Evolutionary conservation across 176 grass and related monocot species (phyloP), one percentile per base, ranked within the genome.

Genomic region (Dendrocalamus sinicus): DNA sequence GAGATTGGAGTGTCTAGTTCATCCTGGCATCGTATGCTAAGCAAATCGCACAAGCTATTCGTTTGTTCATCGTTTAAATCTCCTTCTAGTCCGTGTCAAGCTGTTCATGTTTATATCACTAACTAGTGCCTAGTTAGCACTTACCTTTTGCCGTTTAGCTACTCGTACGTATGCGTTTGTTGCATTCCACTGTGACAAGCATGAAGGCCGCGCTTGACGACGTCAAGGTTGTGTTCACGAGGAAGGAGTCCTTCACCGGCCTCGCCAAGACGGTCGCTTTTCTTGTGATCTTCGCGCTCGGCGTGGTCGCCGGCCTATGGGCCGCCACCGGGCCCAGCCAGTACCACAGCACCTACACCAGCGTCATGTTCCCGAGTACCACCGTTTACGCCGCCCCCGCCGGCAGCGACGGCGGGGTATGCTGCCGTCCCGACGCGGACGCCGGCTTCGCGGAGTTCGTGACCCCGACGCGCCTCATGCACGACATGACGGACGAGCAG

Each of bases 401-500:
- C 45, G 28, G 81, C 66, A 39, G 65, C 4, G 52, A 74, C 47
- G 53, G 20, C 15, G 0, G 20, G 5, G 20, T 45, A 43, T 63
- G 84, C 76, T 63, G 84, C 84, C 66, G 75, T 13, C 76, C 62
- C n/a, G 69, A 75, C 69, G 13, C 5, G 58, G 9, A 13, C 37
- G 54, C 65, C 24, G 71, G 32, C 28, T 83, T 98, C 67, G 67
- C 80, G 50, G 85, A 88, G 65, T 95, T 95, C 91, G 73, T 90
- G 68, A 84, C 89, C 9, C 95, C 95, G 47, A 88, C 88, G 57
- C 88, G 70, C 22, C 74, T 98, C 76, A 87, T 93, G 85, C 93
- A 98, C 82, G 81, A 68, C 64, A 95, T 98, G 95, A 90, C 86
- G n/a, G 93, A 98, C 80, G 80, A 79, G 44, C 89, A 95, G 87